Percentiles rank a stretch among this genome's conserved stretches.
phyloP scores from a whole-genome alignment of 345 rosid genomes.

The Rhodamnia argentea region DNA sequence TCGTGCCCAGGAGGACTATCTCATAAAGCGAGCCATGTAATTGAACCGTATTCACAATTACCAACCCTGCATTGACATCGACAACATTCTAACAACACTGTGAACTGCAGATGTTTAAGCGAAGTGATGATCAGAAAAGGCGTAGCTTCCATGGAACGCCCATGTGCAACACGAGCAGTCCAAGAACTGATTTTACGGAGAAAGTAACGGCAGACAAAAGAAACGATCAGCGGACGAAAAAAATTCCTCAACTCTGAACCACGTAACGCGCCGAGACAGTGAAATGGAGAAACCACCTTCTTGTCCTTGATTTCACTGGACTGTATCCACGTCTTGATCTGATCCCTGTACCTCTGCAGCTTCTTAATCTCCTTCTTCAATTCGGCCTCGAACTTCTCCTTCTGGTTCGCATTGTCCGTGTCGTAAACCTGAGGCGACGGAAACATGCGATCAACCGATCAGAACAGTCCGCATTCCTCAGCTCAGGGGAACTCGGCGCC shows the following conservation, averaged over 20 bases:
- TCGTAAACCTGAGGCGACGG: constrained; percentile 61
- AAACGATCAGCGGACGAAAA: not conserved
- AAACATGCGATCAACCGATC: not conserved
- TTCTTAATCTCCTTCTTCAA: constrained; percentile 98
- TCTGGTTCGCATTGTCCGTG: constrained; percentile 92
- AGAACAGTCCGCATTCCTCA: not conserved
- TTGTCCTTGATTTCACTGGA: constrained; percentile 96
- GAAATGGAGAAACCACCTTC: constrained; percentile 35
- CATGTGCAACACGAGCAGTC: not conserved
- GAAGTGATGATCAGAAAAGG: not conserved
- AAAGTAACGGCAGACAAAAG: not conserved
- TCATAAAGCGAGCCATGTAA: not conserved
- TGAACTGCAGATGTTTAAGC: not conserved
- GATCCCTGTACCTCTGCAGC: constrained; percentile 96
- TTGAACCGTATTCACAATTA: not conserved
- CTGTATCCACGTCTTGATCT: constrained; percentile 99
- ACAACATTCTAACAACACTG: not conserved
- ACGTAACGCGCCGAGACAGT: not conserved
- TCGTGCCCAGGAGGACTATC: not conserved
- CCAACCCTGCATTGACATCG: not conserved
- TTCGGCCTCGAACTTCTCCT: constrained; percentile 96
- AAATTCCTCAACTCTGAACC: not conserved
- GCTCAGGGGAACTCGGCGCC: not conserved
- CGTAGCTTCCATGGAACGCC: not conserved
- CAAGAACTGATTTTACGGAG: not conserved